A percentile compares a stretch with the other conserved stretches of the same genome.
These are phyloP conservation scores for Kregervanrija fluxuum DNA, from an alignment of 805 yeast species.

Conservation along the genomic window DNA sequence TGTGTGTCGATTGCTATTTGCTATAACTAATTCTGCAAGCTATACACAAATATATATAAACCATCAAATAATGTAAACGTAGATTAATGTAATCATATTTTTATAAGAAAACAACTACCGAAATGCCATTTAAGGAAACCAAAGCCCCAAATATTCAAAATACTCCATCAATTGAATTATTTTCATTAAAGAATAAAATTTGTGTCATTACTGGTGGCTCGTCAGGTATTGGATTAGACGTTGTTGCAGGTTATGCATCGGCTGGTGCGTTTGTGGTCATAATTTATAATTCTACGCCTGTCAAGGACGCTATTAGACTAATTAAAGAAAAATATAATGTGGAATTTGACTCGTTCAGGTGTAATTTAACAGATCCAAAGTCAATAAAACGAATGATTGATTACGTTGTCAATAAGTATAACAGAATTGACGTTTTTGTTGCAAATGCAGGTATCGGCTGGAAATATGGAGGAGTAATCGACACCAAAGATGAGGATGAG, in stretches of 20 bases:
- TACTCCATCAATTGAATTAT: slow-evolving; percentile 15
- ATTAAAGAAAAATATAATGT: slow-evolving; percentile 10
- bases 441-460: slow-evolving; percentile 63
- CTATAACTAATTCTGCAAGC: too few species aligned
- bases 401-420: slow-evolving; percentile 27
- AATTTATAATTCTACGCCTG: slow-evolving; percentile 25
- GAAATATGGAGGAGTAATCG: slow-evolving; percentile 55
- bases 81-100: neutral
- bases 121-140: too few species aligned
- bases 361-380: slow-evolving; percentile 26
- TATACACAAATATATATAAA: too few species aligned
- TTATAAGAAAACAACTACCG: neutral
- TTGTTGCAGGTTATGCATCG: slow-evolving; percentile 44
- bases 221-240: slow-evolving; percentile 49
- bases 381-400: slow-evolving; percentile 25
- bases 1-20: too few species aligned
- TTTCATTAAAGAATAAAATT: slow-evolving; percentile 34
- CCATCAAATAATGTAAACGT: too few species aligned
- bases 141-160: too few species aligned
- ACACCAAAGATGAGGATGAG: slow-evolving; percentile 31
- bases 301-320: slow-evolving; percentile 7
- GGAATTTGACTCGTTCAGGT: slow-evolving; percentile 18
- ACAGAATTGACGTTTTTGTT: slow-evolving; percentile 34
- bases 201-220: slow-evolving; percentile 50
- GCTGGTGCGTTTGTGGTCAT: slow-evolving; percentile 40